Evolutionary conservation across 1,284 basidiomycete genomes (phyloP), one percentile per base, ranked within the genome.

Genomic region (Sutorius eximius): DNA sequence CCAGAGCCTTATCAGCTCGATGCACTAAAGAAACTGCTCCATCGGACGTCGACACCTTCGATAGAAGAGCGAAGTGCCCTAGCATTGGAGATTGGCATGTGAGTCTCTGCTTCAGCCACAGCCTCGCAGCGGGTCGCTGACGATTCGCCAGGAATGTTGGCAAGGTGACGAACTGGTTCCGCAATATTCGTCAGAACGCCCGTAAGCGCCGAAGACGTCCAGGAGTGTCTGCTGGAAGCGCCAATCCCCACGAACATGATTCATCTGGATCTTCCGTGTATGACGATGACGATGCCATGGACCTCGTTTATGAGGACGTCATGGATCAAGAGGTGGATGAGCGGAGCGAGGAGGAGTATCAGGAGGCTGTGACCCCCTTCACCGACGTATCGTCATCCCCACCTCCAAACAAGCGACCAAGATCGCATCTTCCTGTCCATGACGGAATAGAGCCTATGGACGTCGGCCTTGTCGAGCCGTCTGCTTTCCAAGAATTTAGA

Each of bases 131-230:
- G 15, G 54, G 60, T 48, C 22, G 49, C 32, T 59, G 49, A 63
- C 55, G 47, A 52, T 54, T 61, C 59, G 54, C 57, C 63, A 89
- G 87, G 87, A 87, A 91, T 70, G 71, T 89, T 55, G 83, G 83
- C 63, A 89, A 88, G 72, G 87, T 91, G 47, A 89, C 87, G n/a
- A 91, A 91, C 69, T 91, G 88, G 89, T 91, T 90, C 77, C 78
- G 89, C 40, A 91, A 91, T 68, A 75, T 89, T 55, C 80, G 87
- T 42, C 87, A 89, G 72, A 88, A 86, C 10, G 78, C 86, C 33
- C 77, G 87, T 52, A 87, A 83, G 70, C 82, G 86, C 24, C 73
- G 76, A 41, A 82, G 77, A 65, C 78, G 75, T 56, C 64, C 71
- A 27, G 74, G 74, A 10, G 64, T 55, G 51, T 72, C 77, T 49